Evolutionary conservation across 2,329 filamentous ascomycete genomes (phyloP).

Genomic region (Pseudocercospora vitis): DNA sequence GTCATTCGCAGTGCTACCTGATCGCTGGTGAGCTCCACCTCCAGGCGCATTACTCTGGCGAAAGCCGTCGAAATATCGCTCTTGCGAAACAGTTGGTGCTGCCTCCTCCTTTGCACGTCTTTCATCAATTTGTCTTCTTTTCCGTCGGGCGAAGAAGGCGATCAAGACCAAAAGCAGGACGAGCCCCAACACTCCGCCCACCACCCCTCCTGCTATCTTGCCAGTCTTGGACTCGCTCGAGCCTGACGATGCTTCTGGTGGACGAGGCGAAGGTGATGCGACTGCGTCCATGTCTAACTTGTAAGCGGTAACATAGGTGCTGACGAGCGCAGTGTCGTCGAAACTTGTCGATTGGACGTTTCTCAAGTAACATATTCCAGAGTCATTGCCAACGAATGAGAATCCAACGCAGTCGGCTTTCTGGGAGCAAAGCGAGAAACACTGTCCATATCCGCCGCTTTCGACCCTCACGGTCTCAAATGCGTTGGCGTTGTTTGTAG

Average conservation of each 20-base stretch:
- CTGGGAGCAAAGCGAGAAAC: conserved; percentile 34
- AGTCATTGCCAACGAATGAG: conserved; percentile 30
- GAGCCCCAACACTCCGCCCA: conserved; percentile 18
- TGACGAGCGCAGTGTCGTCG: conserved; percentile 23
- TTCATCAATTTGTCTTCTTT: conserved; percentile 13
- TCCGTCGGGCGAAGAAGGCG: conserved; percentile 15
- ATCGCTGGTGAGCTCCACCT: conserved; percentile 23
- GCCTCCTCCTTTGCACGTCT: conserved; percentile 13
- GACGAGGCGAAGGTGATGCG: conserved; percentile 5
- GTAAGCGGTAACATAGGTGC: conserved; percentile 30
- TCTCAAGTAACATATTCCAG: conserved; percentile 32
- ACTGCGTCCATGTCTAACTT: conserved; percentile 26
- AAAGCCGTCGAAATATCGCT: conserved; percentile 14
- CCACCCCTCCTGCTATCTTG: conserved; percentile 20
- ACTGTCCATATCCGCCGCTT: conserved; percentile 33
- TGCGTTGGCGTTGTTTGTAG: conserved; percentile 29
- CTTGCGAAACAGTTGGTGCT: neutral
- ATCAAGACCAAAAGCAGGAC: conserved; percentile 9
- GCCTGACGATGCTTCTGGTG: conserved; percentile 1
- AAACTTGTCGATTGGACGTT: conserved; percentile 26
- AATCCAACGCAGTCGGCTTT: conserved; percentile 30
- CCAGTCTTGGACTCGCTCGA: conserved; percentile 7
- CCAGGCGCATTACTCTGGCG: conserved; percentile 6
- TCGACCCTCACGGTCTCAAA: conserved; percentile 26
- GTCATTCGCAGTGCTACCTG: conserved; percentile 30